Evolutionary conservation across 768 basidiomycete species (phyloP).

Genomic region (Lyophyllum atratum): DNA sequence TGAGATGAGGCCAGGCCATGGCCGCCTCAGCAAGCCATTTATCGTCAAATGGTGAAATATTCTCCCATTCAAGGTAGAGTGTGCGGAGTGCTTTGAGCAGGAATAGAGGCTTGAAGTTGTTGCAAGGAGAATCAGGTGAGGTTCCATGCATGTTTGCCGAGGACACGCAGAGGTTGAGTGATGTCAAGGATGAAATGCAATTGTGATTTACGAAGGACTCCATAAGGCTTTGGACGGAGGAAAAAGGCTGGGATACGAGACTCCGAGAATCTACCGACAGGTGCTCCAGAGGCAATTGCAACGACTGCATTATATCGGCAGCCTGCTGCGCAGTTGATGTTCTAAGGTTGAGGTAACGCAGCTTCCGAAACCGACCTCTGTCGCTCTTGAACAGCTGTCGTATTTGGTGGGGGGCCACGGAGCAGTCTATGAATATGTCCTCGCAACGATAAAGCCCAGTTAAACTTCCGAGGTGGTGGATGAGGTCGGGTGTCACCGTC

Average conservation of each 20-base stretch:
- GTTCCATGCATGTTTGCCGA: not conserved
- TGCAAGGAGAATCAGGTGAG: not conserved
- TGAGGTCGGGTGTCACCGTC: not conserved
- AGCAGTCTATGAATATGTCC: not conserved
- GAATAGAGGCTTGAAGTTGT: not conserved
- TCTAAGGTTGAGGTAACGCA: not conserved
- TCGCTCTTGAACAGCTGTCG: not conserved
- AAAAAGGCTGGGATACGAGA: not conserved
- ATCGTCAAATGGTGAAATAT: not conserved
- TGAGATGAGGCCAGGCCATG: not conserved
- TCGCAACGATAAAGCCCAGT: not conserved
- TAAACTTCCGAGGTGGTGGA: not conserved
- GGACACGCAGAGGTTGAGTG: not conserved
- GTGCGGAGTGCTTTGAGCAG: not conserved
- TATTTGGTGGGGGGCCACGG: not conserved
- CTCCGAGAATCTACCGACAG: not conserved
- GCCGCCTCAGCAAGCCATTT: not conserved
- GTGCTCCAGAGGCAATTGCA: not conserved
- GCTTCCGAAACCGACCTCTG: not conserved
- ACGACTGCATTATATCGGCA: not conserved
- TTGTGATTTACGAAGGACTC: not conserved
- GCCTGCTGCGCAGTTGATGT: not conserved
- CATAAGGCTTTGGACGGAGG: not conserved
- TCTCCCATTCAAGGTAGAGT: not conserved
- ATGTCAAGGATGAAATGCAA: not conserved